These are phyloP conservation scores for Rubus parviflorus DNA, from an alignment of 306 rosid species.

Conservation along the genomic window DNA sequence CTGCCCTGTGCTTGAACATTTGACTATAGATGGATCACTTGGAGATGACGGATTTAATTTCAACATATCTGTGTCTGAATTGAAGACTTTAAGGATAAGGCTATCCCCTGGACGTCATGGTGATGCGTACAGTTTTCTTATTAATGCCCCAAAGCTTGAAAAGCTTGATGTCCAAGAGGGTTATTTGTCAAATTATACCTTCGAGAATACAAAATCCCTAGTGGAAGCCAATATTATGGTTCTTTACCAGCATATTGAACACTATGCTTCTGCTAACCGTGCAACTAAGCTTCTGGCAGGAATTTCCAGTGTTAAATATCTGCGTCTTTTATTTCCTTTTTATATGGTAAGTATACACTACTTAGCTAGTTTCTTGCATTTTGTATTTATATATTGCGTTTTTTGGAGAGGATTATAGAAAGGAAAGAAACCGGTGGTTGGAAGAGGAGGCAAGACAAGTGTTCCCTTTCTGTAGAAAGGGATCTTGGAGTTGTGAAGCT, in stretches of 20 bases:
- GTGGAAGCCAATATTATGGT: background rate
- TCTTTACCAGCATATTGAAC: too few relatives aligned
- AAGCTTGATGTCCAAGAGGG: background rate
- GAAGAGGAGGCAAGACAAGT: background rate
- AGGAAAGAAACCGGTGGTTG: background rate
- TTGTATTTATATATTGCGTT: background rate
- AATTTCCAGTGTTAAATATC: background rate
- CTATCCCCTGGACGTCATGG: too few relatives aligned
- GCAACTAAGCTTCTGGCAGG: background rate
- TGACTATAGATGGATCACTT: background rate
- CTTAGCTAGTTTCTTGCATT: background rate
- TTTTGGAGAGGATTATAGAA: background rate
- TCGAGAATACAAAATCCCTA: background rate
- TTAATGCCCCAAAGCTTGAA: slow-evolving; percentile 5
- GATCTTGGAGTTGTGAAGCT: too few relatives aligned
- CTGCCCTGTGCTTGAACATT: slow-evolving; percentile 4
- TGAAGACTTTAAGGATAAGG: background rate
- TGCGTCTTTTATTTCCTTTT: background rate
- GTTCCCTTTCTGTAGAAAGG: too few relatives aligned
- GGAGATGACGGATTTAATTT: background rate
- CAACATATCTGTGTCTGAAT: background rate
- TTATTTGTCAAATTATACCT: background rate
- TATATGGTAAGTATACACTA: background rate
- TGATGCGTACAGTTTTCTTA: background rate
- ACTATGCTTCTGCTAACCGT: background rate